phyloP scores from a whole-genome alignment of 1,284 basidiomycete genomes.

The Pterulicium gracile region DNA sequence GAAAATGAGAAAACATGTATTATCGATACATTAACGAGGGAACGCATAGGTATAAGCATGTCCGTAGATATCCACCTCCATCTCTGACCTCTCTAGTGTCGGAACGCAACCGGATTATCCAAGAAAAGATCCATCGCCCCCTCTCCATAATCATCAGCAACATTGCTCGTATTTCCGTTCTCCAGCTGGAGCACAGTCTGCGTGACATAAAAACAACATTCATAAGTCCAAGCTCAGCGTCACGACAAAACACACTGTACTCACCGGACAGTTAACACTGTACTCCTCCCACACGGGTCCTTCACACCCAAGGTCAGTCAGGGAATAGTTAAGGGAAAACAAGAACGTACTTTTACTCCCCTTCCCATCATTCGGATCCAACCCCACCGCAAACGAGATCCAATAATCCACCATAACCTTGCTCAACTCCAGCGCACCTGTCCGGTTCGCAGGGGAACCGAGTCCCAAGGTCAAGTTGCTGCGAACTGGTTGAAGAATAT shows the following conservation, averaged over 20 bases:
- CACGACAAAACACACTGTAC: conserved; percentile 3
- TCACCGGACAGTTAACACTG: conserved; percentile 7
- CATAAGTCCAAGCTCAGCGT: conserved; percentile 9
- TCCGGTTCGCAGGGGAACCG: background rate
- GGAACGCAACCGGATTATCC: conserved; percentile 13
- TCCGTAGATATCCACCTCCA: too few species aligned
- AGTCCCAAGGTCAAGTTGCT: conserved; percentile 3
- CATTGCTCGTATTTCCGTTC: conserved; percentile 18
- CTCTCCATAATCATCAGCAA: conserved; percentile 19
- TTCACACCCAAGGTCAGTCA: conserved; percentile 4
- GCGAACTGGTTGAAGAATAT: conserved; percentile 12
- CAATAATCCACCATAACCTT: conserved; percentile 21
- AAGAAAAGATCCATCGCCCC: conserved; percentile 17
- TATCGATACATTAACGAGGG: too few species aligned
- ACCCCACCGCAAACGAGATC: conserved; percentile 20
- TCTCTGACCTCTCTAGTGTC: conserved; percentile 12
- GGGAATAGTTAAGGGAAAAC: background rate
- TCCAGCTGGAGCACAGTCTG: conserved; percentile 21
- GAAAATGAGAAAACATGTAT: too few species aligned
- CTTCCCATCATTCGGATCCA: conserved; percentile 23
- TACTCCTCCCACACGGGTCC: conserved; percentile 18
- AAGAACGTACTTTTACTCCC: conserved; percentile 13
- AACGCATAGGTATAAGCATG: too few species aligned
- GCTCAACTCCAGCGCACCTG: conserved; percentile 11
- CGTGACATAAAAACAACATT: background rate